Base-by-base conservation (phyloP, 1,284 basidiomycete genomes). In the Rhodotorula sp. region DNA sequence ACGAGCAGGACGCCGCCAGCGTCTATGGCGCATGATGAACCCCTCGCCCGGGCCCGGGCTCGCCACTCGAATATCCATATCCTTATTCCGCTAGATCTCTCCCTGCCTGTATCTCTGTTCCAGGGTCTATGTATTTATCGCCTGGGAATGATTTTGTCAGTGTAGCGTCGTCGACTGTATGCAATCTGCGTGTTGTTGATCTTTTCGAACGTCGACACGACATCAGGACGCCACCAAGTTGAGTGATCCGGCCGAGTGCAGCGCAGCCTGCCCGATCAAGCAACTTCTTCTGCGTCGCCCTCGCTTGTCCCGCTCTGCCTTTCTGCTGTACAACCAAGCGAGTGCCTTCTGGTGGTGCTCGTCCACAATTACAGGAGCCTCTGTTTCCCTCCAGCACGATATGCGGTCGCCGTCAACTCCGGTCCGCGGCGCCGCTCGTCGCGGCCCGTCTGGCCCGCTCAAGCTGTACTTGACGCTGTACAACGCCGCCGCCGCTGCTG, bases 401-500 rank as follows among this genome's bases (percentile, higher is more conserved):
- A 43, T 43, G 38, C 38, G 10, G 38, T 43, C 38, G 38, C 38
- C 38, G 1, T 43, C 38, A 2, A 43, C 38, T 43, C 38, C 38
- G 38, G 38, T 43, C 38, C 38, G 38, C 38, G 38, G 38, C 10
- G 38, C 38, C 21, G 38, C 38, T 43, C 31, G 48, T 21, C 45
- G 18, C 54, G 52, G 28, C 45, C 38, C 38, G 45, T 31, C 43
- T 16, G 15, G 52, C 18, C 19, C 43, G n/a, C 26, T 60, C 59
- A 45, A 54, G 38, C 48, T 34, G 47, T 95, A 95, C 83, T 85
- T 97, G 2, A 77, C 91, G 68, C 80, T 83, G 1, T 97, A 93
- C 85, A 95, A 97, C 83, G 74, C 86, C 71, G 78, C 89, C 64
- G 92, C 90, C 0, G 84, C 89, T 0, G 64, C 87, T 6, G 89